Evolutionary conservation across 2,329 filamentous ascomycete genomes (phyloP), one percentile per base, ranked within the genome.

Genomic region (Chrysoporthe cubensis): DNA sequence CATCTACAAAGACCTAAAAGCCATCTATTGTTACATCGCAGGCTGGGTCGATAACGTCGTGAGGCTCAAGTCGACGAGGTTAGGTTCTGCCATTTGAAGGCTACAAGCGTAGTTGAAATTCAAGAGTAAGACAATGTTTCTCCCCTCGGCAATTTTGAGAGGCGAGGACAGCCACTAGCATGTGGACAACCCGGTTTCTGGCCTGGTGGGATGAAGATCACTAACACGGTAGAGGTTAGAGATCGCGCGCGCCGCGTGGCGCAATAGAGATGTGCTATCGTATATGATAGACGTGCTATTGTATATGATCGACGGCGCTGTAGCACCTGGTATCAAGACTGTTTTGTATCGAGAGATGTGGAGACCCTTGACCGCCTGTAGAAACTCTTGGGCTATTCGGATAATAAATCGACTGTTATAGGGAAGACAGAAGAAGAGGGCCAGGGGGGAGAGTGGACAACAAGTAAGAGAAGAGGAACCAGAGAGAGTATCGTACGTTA

Each of bases 301-400:
- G 8, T 40, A 52, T 50, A 54, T 58, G 66, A 69, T 62, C 56
- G 64, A 58, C 56, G n/a, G 40, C 60, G n/a, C 26, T 18, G 50
- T 43, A 57, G 42, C 64, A 61, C 54, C 18, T 6, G 34, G 18
- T 44, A 40, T 60, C 40, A 42, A 62, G 66, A 68, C 43, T 58
- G 43, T 60, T 66, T 60, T 57, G 67, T 66, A 63, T 66, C 64
- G 54, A 48, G 40, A 52, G 48, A n/a, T 56, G 60, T 54, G 61
- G n/a, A 3, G 18, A 37, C 40, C 40, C 40, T 2, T 62, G 44
- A 16, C 6, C n/a, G 46, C 44, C 60, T 44, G 32, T 44, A 62
- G 16, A 56, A 46, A 26, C 26, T 63, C 44, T 46, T 26, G 54
- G 16, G 54, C 26, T 40, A 40, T 40, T 40, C 37, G 37, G 37